Conservation (phyloP, 148 eudicot genomes). For the Talinum fruticosum region DNA sequence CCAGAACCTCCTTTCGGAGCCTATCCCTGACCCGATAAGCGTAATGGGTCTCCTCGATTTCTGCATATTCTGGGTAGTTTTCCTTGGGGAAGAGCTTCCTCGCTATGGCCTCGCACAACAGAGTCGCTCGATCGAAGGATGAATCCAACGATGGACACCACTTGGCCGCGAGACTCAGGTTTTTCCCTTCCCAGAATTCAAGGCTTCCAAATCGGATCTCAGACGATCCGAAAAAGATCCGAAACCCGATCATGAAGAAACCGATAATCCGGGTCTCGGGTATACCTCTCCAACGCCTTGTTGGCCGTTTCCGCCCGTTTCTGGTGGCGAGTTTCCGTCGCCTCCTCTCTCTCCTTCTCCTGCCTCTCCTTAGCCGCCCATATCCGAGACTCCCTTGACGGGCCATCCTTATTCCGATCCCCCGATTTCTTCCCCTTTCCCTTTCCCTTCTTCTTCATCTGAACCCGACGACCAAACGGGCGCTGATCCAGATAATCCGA, state of each 20-base stretch:
- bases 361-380: background rate
- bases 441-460: background rate
- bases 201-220: constrained; percentile 5
- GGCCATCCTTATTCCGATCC: background rate
- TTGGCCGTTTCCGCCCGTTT: constrained; percentile 22
- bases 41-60: constrained; percentile 24
- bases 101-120: constrained; percentile 29
- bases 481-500: background rate
- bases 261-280: constrained; percentile 20
- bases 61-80: background rate
- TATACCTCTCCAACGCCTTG: constrained; percentile 8
- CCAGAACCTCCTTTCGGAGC: constrained; percentile 26
- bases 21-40: constrained; percentile 31
- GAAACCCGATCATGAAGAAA: constrained; percentile 25
- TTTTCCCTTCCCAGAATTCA: background rate
- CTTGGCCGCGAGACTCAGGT: constrained; percentile 26
- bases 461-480: background rate
- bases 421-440: background rate
- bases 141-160: constrained; percentile 34
- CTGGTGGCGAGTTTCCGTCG: background rate
- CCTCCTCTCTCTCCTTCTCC: constrained; percentile 12
- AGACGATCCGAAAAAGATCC: constrained; percentile 19
- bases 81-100: constrained; percentile 22
- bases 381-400: background rate
- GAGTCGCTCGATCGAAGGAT: constrained; percentile 16